Percentiles rank a stretch among this genome's conserved stretches.
phyloP scores from a whole-genome alignment of 1,284 basidiomycete genomes.

The Ganoderma lingzhi region DNA sequence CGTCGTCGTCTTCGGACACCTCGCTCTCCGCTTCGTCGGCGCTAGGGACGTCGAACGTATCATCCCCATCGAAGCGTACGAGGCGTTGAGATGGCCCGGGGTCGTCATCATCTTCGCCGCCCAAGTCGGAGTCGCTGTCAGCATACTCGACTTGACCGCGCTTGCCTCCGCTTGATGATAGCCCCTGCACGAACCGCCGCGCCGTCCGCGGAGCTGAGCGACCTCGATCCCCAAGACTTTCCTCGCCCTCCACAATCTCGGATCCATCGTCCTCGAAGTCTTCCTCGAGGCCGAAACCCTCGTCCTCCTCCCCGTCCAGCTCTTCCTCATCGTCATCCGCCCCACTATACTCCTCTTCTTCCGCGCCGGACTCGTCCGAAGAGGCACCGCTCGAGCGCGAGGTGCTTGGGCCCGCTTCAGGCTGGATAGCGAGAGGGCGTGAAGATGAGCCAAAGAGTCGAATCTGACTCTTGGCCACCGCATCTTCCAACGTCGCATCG shows the following conservation, averaged over 20 bases:
- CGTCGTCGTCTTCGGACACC: constrained; percentile 46
- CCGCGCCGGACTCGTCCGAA: constrained; percentile 38
- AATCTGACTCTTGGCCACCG: constrained; percentile 84
- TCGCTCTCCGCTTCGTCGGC: constrained; percentile 53
- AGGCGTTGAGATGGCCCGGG: constrained; percentile 31
- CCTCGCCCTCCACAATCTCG: constrained; percentile 32
- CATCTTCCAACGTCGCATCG: constrained; percentile 83
- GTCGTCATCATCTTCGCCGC: constrained; percentile 55
- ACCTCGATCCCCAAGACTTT: constrained; percentile 47
- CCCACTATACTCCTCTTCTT: constrained; percentile 43
- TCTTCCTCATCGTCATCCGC: constrained; percentile 40
- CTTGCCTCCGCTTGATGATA: constrained; percentile 47
- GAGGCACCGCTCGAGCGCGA: constrained; percentile 31
- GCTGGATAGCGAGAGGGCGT: constrained; percentile 45
- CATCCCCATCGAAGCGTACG: constrained; percentile 56
- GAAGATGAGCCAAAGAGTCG: constrained; percentile 86
- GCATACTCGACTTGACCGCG: constrained; percentile 70
- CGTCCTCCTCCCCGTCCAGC: constrained; percentile 31
- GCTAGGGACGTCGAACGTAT: constrained; percentile 58
- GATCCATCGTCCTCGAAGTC: constrained; percentile 40
- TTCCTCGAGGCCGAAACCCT: constrained; percentile 38
- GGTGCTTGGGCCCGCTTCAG: constrained; percentile 46
- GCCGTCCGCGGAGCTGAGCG: constrained; percentile 56
- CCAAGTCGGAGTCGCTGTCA: constrained; percentile 83
- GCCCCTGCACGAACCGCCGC: constrained; percentile 47